Evolutionary conservation across 129 eudicot genomes (phyloP).

Genomic region (Pittosporum tobira): DNA sequence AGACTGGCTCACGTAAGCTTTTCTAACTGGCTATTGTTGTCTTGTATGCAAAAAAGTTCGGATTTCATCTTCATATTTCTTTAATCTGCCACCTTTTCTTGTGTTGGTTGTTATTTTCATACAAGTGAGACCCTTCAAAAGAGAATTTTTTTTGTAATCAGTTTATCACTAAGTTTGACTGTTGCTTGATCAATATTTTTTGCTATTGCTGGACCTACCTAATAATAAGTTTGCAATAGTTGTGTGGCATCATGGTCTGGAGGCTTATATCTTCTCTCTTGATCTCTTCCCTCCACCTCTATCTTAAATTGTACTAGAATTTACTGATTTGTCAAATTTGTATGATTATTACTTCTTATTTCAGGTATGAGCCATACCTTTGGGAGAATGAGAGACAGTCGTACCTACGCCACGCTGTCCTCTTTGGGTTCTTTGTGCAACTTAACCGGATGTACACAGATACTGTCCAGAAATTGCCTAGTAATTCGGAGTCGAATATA

Average conservation of each 20-base stretch:
- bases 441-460: constrained; percentile 72
- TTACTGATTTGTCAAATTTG: constrained; percentile 4
- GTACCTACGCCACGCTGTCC: constrained; percentile 78
- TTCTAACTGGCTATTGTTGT: constrained; percentile 1
- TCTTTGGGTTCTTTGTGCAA: constrained; percentile 95
- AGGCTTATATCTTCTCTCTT: background rate
- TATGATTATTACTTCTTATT: constrained; percentile 14
- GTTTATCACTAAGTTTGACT: background rate
- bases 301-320: background rate
- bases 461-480: constrained; percentile 61
- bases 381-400: constrained; percentile 96
- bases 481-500: constrained; percentile 81
- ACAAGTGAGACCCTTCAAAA: too few species aligned
- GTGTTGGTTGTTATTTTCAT: too few species aligned
- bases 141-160: too few species aligned
- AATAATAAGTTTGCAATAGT: too few species aligned
- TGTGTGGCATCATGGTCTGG: too few species aligned
- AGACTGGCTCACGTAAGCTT: constrained; percentile 91
- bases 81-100: too few species aligned
- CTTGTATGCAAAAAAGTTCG: background rate
- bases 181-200: background rate
- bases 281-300: background rate
- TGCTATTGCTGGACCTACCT: background rate
- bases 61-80: background rate
- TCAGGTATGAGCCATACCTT: constrained; percentile 90